Evolutionary conservation across 2,329 filamentous ascomycete species (phyloP), one percentile per base, ranked within the genome.

Genomic region (Clonostachys sp.): DNA sequence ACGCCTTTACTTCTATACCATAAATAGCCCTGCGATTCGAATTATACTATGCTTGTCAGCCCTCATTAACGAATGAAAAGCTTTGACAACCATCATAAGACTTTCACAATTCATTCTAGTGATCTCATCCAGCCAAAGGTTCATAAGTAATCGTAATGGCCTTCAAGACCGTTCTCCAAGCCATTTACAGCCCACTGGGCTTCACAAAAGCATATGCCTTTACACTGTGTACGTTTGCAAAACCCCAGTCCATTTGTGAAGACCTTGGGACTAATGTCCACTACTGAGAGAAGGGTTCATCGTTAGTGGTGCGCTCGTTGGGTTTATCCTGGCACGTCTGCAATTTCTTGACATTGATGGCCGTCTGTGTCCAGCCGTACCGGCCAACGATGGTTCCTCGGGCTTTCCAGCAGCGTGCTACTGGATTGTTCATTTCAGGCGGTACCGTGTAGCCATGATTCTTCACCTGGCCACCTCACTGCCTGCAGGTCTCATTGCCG

Each of bases 251-350:
- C 12, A 39, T n/a, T 3, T 45, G 5, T 45, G 34, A 14, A 18
- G 14, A n/a, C 44, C 8, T 24, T 14, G 14, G 5, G 12, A n/a
- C 44, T 45, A 39, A 48, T 36, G 12, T 16, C 33, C 12, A 6
- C 9, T 30, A 10, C 10, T 30, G 24, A 30, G 34, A 14, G 16
- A 38, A 45, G 41, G 46, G 46, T 36, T 68, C 49, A 59, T 73
- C 36, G 68, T 73, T 44, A 58, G 57, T 36, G 70, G 71, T 16
- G 61, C 63, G 5, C 57, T 77, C 3, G 49, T 75, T 13, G 67
- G 65, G 14, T 78, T 81, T 54, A 55, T 61, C 5, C 63, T 80
- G n/a, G 65, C 73, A 2, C 71, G 74, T 10, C 53, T 78, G 2
- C 56, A 58, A 42, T 80, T 74, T 55, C 60, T 81, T 40, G 58